Evolutionary conservation across 441 rosid species (phyloP).

Genomic region (Syzygium malaccense): DNA sequence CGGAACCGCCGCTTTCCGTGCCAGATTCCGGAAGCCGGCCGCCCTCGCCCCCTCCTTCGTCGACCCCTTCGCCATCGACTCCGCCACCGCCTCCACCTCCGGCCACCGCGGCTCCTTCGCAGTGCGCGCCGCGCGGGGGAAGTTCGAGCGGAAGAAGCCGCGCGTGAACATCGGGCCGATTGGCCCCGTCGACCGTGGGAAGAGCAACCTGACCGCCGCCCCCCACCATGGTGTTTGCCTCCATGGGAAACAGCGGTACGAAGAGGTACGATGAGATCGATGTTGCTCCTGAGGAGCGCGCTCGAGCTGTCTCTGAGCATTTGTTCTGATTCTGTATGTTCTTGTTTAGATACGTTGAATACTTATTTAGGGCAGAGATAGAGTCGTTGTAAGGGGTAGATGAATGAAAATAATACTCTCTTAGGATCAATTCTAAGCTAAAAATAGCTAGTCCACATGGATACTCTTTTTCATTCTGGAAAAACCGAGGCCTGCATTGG

Average conservation of each 20-base stretch:
- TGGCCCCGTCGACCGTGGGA: conserved; percentile 97
- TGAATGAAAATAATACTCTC: too few relatives aligned
- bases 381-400: not conserved
- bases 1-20: conserved; percentile 3
- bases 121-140: conserved; percentile 80
- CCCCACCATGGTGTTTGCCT: conserved; percentile 87
- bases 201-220: conserved; percentile 88
- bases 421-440: not conserved
- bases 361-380: not conserved
- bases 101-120: conserved; percentile 33
- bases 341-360: not conserved
- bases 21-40: conserved; percentile 14
- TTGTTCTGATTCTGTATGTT: not conserved
- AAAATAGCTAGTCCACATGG: not conserved
- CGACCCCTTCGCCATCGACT: conserved; percentile 12
- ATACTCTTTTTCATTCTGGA: not conserved
- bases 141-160: conserved; percentile 91
- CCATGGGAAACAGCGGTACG: conserved; percentile 58
- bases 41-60: conserved; percentile 40
- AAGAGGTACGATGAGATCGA: conserved; percentile 92
- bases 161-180: conserved; percentile 90
- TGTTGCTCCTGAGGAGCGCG: conserved; percentile 90
- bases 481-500: not conserved
- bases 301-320: conserved; percentile 30
- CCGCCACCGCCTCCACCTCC: conserved; percentile 14